Percentiles rank a stretch among this genome's conserved stretches.
Conservation (phyloP, 805 yeast genomes). For the Zygotorulaspora sp. region DNA sequence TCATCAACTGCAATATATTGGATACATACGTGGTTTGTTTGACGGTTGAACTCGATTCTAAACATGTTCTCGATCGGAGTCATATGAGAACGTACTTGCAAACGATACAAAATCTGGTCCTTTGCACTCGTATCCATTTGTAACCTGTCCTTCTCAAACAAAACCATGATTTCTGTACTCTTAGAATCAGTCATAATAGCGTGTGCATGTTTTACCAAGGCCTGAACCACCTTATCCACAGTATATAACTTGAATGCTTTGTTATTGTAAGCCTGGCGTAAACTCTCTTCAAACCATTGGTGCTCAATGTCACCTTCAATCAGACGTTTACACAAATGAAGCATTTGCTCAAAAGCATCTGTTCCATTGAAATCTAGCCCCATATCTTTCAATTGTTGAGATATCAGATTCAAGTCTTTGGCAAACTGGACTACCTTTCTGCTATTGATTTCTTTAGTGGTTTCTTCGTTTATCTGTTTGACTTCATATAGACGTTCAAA, state of each 20-base stretch:
- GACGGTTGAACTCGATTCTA: conserved; percentile 67
- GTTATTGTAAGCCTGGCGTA: conserved; percentile 92
- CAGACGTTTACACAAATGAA: conserved; percentile 65
- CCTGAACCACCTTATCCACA: conserved; percentile 84
- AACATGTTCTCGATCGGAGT: conserved; percentile 88
- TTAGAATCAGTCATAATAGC: conserved; percentile 72
- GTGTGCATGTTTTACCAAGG: conserved; percentile 81
- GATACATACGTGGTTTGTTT: conserved; percentile 51
- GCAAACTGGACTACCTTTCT: conserved; percentile 74
- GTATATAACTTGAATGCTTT: conserved; percentile 91
- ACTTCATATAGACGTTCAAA: conserved; percentile 78
- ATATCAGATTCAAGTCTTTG: conserved; percentile 73
- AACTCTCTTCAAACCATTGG: conserved; percentile 89
- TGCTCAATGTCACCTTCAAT: conserved; percentile 91
- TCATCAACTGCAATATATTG: conserved; percentile 87
- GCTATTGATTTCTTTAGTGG: conserved; percentile 62
- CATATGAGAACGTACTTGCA: conserved; percentile 80
- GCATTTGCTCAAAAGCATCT: conserved; percentile 73
- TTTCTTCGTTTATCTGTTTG: conserved; percentile 64
- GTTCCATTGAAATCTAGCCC: conserved; percentile 67
- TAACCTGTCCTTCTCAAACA: conserved; percentile 79
- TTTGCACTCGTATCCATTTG: conserved; percentile 64
- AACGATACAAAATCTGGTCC: conserved; percentile 85
- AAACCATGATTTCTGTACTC: conserved; percentile 71
- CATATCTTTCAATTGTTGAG: conserved; percentile 75